Conservation (phyloP, 768 basidiomycete species). For the Dictyophora rubrovolvata region DNA sequence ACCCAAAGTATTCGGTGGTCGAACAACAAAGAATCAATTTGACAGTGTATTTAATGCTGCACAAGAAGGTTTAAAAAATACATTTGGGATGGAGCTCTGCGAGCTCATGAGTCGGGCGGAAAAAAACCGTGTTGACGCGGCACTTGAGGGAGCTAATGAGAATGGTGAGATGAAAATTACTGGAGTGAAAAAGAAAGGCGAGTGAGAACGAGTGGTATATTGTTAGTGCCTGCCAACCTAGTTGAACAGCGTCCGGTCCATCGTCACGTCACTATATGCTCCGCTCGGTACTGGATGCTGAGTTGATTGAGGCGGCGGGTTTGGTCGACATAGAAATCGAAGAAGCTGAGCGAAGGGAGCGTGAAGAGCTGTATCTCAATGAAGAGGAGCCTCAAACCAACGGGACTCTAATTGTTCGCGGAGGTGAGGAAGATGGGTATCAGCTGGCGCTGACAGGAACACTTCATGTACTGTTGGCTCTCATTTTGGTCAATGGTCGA, state of each 20-base stretch:
- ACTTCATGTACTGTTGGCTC: conserved; percentile 68
- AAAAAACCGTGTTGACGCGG: conserved; percentile 34
- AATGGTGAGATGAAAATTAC: conserved; percentile 40
- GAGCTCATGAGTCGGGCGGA: conserved; percentile 60
- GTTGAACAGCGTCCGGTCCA: conserved; percentile 35
- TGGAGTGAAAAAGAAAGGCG: conserved; percentile 61
- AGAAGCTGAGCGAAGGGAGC: conserved; percentile 38
- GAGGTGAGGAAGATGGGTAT: conserved; percentile 35
- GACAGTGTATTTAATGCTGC: conserved; percentile 52
- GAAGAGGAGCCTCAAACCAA: conserved; percentile 44
- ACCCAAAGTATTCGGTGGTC: conserved; percentile 32
- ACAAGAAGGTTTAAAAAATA: conserved; percentile 50
- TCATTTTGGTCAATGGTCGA: conserved; percentile 76
- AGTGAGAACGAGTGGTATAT: conserved; percentile 4
- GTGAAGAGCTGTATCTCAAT: conserved; percentile 37
- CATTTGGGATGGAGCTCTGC: conserved; percentile 78
- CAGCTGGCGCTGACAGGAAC: conserved; percentile 64
- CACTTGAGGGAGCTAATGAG: conserved; percentile 25
- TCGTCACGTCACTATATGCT: conserved; percentile 78
- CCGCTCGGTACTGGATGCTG: conserved; percentile 57
- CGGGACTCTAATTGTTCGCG: conserved; percentile 67
- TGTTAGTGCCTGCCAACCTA: neutral
- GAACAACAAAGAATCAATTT: conserved; percentile 43
- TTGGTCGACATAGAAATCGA: conserved; percentile 32
- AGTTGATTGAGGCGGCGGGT: conserved; percentile 52